phyloP scores from a whole-genome alignment of 176 grass and related monocot species.

The Zea luxurians region DNA sequence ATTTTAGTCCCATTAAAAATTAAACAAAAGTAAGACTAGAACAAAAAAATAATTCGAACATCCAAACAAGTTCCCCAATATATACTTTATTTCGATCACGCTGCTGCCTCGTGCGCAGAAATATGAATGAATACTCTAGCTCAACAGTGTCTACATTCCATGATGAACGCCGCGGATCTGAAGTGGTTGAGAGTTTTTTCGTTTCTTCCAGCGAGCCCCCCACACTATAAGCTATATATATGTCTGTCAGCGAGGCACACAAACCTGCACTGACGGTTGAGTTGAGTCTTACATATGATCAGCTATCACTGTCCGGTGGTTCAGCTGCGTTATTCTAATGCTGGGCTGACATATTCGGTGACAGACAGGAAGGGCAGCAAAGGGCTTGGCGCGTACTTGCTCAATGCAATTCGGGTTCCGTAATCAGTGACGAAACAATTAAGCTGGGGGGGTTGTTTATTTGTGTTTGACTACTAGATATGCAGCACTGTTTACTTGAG shows the following conservation, averaged over 20 bases:
- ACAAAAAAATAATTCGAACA: no score
- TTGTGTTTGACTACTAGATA: slow-evolving; percentile 19
- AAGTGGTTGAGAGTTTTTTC: slow-evolving; percentile 41
- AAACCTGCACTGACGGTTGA: slow-evolving; percentile 9
- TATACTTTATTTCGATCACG: neutral
- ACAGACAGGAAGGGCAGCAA: neutral
- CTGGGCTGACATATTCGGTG: slow-evolving; percentile 17
- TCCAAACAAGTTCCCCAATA: neutral
- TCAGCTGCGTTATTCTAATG: slow-evolving; percentile 14
- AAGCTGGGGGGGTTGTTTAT: neutral
- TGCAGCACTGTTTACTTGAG: neutral
- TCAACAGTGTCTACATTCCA: neutral
- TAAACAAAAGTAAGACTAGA: no score
- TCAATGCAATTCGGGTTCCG: neutral
- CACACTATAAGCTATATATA: neutral
- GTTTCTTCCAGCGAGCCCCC: neutral
- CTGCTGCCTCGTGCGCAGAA: slow-evolving; percentile 4
- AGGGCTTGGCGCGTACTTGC: neutral
- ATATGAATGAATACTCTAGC: slow-evolving; percentile 5
- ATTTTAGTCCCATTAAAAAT: no score
- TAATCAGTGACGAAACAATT: slow-evolving; percentile 36
- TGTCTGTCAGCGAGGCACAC: neutral
- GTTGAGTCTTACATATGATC: neutral
- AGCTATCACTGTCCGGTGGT: neutral
- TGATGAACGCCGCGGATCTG: slow-evolving; percentile 33